Conservation (phyloP, 169 alveolate genomes). For the Cryptosporidium sp. region DNA sequence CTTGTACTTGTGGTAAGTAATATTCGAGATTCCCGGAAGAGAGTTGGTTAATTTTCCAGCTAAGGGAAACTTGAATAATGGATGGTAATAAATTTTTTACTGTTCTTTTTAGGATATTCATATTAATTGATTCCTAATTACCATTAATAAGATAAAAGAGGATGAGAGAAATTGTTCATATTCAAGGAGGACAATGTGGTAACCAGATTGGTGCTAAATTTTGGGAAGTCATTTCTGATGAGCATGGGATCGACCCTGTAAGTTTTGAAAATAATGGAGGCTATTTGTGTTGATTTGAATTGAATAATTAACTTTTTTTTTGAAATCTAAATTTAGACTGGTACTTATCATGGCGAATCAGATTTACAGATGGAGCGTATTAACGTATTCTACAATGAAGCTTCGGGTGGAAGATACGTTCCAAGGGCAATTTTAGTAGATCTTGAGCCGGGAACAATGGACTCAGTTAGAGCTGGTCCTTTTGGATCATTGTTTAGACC, state of each 20-base stretch:
- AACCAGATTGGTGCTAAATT: conserved; percentile 99
- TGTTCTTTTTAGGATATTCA: background rate
- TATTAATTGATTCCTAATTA: conserved; percentile 2
- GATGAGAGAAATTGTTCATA: conserved; percentile 99
- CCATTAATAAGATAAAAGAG: conserved; percentile 43
- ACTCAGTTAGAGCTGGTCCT: conserved; percentile 98
- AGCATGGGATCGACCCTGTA: conserved; percentile 98
- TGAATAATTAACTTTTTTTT: background rate
- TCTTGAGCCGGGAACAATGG: conserved; percentile 99
- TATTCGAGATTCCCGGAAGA: background rate
- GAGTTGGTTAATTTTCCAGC: background rate
- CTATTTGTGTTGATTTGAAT: background rate
- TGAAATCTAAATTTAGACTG: conserved; percentile 83
- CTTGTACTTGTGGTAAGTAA: conserved; percentile 41
- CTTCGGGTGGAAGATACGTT: conserved; percentile 97
- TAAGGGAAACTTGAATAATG: background rate
- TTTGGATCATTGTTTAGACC: conserved; percentile 97
- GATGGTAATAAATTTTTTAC: background rate
- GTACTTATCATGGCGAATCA: conserved; percentile 97
- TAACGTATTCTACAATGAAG: conserved; percentile 96
- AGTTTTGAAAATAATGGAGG: conserved; percentile 59
- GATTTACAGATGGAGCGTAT: conserved; percentile 96
- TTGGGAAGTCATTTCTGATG: conserved; percentile 99
- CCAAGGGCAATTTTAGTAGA: conserved; percentile 99
- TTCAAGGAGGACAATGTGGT: conserved; percentile 99